Base-by-base conservation (phyloP, 2,329 filamentous ascomycete species). In the Chaetomiaceae sp. region DNA sequence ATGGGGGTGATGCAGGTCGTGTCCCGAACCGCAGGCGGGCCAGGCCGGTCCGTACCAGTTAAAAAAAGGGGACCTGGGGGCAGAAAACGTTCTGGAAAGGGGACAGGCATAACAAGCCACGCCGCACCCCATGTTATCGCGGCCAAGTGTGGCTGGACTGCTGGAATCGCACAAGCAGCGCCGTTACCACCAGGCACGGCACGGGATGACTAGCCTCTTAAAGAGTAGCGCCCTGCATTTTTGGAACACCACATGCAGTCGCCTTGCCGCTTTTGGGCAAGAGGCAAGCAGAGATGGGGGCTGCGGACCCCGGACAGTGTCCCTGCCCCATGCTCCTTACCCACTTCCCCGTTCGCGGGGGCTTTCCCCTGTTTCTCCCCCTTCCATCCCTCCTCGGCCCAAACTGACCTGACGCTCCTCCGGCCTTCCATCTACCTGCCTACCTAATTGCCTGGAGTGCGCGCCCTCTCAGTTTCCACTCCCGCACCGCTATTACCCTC, bases 381-480 rank as follows among this genome's bases (percentile, higher is more conserved):
- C 40, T 47, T 27, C 36, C 49, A 44, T 55, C 55, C n/a, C n/a
- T n/a, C n/a, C n/a, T n/a, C n/a, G n/a, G 51, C 51, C 47, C 51
- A 6, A 38, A 42, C 29, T 11, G 7, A 45, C 42, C 40, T 52
- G 49, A 54, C 37, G 17, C 33, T 42, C 42, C 37, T 38, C 43
- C 40, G 17, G 36, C 47, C 29, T 48, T 32, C 38, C 12, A 26
- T 33, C 30, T 22, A 17, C 38, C 20, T 34, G 26, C n/a, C 30
- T 24, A 24, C 9, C 22, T 24, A 20, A 19, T 26, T 18, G 22
- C 12, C 15, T 24, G 22, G 6, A 24, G 5, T 9, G 22, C 15
- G 40, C 14, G 20, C 34, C 15, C 19, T 14, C 11, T 12, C 35
- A 29, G 24, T 37, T 38, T 43, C 22, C 29, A 20, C 34, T 34